A percentile compares a stretch with the other conserved stretches of the same genome.
Evolutionary conservation across 1,139 yeast species (phyloP).

Genomic region (Yamadazyma diospyri): DNA sequence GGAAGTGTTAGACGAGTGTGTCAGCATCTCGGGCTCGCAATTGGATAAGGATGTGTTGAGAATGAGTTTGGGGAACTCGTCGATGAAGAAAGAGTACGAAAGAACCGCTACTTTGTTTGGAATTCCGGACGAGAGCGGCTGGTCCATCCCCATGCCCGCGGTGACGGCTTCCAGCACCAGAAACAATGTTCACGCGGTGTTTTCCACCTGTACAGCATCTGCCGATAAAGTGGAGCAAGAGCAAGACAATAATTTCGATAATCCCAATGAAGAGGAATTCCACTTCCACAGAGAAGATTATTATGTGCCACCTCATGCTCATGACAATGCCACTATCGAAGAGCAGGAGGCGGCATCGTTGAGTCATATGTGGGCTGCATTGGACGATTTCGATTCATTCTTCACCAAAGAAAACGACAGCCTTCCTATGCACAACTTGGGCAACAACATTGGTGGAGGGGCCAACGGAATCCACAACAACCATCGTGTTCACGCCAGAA

Average conservation of each 20-base stretch:
- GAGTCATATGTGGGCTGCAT: constrained; percentile 95
- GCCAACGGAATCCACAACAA: neutral
- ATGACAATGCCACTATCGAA: constrained; percentile 40
- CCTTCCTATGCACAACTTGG: constrained; percentile 9
- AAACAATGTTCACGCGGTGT: constrained; percentile 93
- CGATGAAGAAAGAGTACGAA: constrained; percentile 77
- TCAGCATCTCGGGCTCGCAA: constrained; percentile 82
- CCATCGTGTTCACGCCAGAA: constrained; percentile 3
- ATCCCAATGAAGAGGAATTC: constrained; percentile 39
- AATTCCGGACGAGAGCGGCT: constrained; percentile 94
- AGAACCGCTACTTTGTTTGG: constrained; percentile 90
- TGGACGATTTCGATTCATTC: constrained; percentile 89
- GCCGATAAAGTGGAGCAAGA: constrained; percentile 26
- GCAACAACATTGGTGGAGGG: constrained; percentile 4
- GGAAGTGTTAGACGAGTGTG: constrained; percentile 84
- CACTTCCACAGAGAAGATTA: constrained; percentile 70
- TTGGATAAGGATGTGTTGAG: constrained; percentile 88
- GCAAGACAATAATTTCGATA: constrained; percentile 17
- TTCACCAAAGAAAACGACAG: constrained; percentile 62
- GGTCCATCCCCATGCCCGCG: constrained; percentile 97
- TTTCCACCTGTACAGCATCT: constrained; percentile 66
- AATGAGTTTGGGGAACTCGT: constrained; percentile 83
- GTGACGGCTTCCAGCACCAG: constrained; percentile 84
- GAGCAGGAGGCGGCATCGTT: constrained; percentile 77
- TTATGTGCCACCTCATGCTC: constrained; percentile 37